Evolutionary conservation across 768 basidiomycete genomes (phyloP).

Genomic region (Tricholomella constricta): DNA sequence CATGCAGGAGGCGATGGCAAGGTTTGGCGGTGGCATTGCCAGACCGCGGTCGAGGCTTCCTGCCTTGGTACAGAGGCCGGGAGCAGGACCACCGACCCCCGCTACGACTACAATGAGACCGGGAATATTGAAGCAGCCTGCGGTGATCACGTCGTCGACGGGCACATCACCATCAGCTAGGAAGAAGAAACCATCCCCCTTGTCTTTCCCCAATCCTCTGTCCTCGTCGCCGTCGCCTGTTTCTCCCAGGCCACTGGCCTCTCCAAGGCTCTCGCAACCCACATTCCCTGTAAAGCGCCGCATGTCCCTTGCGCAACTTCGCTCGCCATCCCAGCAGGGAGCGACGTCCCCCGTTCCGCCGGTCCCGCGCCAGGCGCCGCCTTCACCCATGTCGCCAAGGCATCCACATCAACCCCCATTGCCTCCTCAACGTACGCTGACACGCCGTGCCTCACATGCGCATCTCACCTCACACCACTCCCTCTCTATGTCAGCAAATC

Average conservation of each 20-base stretch:
- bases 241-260: slow-evolving; percentile 7
- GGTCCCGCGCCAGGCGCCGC: slow-evolving; percentile 19
- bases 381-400: slow-evolving; percentile 28
- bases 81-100: background rate
- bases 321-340: slow-evolving; percentile 14
- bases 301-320: slow-evolving; percentile 25
- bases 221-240: slow-evolving; percentile 20
- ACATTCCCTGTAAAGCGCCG: slow-evolving; percentile 20
- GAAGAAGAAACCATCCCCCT: slow-evolving; percentile 39
- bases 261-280: slow-evolving; percentile 16
- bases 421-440: slow-evolving; percentile 11
- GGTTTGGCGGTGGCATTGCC: slow-evolving; percentile 34
- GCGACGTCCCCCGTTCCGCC: slow-evolving; percentile 14
- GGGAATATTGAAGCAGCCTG: slow-evolving; percentile 25
- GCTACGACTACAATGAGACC: slow-evolving; percentile 1
- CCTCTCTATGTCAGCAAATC: background rate
- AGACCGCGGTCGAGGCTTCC: slow-evolving; percentile 16
- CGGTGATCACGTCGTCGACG: slow-evolving; percentile 15
- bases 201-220: slow-evolving; percentile 25
- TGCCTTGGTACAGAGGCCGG: slow-evolving; percentile 7
- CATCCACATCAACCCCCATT: slow-evolving; percentile 6
- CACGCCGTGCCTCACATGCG: slow-evolving; percentile 25
- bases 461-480: slow-evolving; percentile 14
- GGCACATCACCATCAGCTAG: slow-evolving; percentile 14
- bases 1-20: slow-evolving; percentile 43